Percentiles rank a stretch among this genome's conserved stretches.
phyloP scores from a whole-genome alignment of 75 land plant genomes.

The Pinus taeda region DNA sequence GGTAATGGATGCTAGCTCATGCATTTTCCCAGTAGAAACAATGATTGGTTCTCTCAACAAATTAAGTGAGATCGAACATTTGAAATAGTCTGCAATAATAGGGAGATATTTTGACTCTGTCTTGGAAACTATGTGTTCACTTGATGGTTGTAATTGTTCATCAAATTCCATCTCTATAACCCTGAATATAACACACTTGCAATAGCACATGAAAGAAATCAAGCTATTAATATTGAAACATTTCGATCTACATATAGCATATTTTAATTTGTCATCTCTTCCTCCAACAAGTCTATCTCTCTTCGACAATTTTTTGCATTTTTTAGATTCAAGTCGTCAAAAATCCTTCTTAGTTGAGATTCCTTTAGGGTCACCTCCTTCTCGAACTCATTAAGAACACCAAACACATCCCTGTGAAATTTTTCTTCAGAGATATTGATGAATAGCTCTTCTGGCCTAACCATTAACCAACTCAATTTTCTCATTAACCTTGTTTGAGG shows the following conservation, averaged over 20 bases:
- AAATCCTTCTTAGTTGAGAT: constrained; percentile 29
- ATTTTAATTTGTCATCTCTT: constrained; percentile 18
- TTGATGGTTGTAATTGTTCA: background rate
- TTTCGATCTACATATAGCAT: constrained; percentile 13
- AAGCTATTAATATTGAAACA: constrained; percentile 28
- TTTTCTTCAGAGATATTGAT: constrained; percentile 36
- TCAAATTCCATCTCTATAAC: background rate
- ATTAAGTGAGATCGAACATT: constrained; percentile 71
- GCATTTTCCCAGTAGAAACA: constrained; percentile 70
- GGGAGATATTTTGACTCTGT: background rate
- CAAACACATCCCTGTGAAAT: constrained; percentile 27
- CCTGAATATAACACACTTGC: constrained; percentile 48
- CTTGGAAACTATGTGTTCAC: no score
- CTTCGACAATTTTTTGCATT: constrained; percentile 57
- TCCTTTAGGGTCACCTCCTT: constrained; percentile 34
- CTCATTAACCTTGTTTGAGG: constrained; percentile 50
- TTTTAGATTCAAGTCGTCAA: constrained; percentile 30
- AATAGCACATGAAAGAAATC: constrained; percentile 55
- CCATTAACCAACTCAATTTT: constrained; percentile 47
- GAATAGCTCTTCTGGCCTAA: constrained; percentile 48
- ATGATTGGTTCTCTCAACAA: constrained; percentile 81
- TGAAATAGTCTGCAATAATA: constrained; percentile 56
- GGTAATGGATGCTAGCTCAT: constrained; percentile 58
- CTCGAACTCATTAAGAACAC: constrained; percentile 36
- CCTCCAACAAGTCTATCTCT: constrained; percentile 56